Conservation (phyloP, 2,329 filamentous ascomycete species). For the Nannizziopsis barbatae region DNA sequence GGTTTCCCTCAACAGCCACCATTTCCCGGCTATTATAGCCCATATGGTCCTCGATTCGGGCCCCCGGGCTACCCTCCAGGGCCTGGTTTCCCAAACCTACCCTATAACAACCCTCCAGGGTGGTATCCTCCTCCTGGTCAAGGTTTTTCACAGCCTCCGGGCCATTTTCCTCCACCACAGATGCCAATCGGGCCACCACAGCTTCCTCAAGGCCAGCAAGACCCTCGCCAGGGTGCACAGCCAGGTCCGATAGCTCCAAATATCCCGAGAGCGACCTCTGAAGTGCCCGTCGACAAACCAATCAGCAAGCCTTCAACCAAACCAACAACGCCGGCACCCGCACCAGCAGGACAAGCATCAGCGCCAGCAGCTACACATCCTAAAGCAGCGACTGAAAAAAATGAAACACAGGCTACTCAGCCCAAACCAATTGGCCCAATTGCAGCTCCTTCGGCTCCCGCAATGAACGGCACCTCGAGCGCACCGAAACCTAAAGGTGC, state of each 20-base stretch:
- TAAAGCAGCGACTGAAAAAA: slow-evolving; percentile 17
- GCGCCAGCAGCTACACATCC: slow-evolving; percentile 20
- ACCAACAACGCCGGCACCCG: slow-evolving; percentile 26
- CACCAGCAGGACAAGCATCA: slow-evolving; percentile 7
- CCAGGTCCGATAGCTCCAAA: slow-evolving; percentile 17
- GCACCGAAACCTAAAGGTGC: slow-evolving; percentile 13
- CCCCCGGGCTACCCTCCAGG: slow-evolving; percentile 41
- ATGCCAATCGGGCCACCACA: slow-evolving; percentile 49
- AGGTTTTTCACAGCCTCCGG: slow-evolving; percentile 58
- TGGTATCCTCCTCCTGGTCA: slow-evolving; percentile 70
- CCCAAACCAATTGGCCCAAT: slow-evolving; percentile 13
- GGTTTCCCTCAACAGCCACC: slow-evolving; percentile 33
- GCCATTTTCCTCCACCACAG: slow-evolving; percentile 52
- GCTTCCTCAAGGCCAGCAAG: slow-evolving; percentile 23
- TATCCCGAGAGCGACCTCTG: slow-evolving; percentile 31
- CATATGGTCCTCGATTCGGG: slow-evolving; percentile 38
- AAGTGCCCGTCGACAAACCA: slow-evolving; percentile 33
- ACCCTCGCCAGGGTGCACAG: slow-evolving; percentile 23
- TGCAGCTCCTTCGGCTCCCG: slow-evolving; percentile 16
- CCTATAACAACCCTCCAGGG: slow-evolving; percentile 62
- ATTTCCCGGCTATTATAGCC: slow-evolving; percentile 36
- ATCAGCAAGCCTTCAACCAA: slow-evolving; percentile 28
- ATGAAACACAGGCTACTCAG: slow-evolving; percentile 25
- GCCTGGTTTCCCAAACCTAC: slow-evolving; percentile 61
- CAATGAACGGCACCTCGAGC: slow-evolving; percentile 4